A percentile compares a stretch with the other conserved stretches of the same genome.
Conservation (phyloP, 805 yeast species). For the Kuraishia piskuri region DNA sequence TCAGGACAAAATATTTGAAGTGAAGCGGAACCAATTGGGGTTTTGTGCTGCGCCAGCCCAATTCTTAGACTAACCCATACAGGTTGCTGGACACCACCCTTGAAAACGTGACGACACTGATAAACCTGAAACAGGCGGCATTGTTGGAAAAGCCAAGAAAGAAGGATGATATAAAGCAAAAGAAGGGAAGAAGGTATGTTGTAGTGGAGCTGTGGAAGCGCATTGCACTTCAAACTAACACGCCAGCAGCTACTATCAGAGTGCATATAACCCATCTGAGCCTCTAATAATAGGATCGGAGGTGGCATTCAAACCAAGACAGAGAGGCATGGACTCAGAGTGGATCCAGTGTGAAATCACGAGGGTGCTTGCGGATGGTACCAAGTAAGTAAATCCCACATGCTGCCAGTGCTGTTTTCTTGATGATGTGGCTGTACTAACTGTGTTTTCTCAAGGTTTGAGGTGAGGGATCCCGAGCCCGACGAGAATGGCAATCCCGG, state of each 20-base stretch:
- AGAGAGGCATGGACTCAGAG: conserved; percentile 63
- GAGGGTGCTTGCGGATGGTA: conserved; percentile 66
- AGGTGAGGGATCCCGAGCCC: conserved; percentile 96
- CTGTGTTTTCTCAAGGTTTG: conserved; percentile 40
- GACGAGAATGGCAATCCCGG: conserved; percentile 90
- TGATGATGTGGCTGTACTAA: conserved; percentile 6
- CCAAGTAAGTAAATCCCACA: conserved; percentile 20
- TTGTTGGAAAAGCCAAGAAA: conserved; percentile 6
- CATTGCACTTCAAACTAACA: not conserved
- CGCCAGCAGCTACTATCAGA: conserved; percentile 23
- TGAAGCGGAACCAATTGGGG: too few species aligned
- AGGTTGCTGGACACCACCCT: conserved; percentile 31
- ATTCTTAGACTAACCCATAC: too few species aligned
- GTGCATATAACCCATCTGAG: conserved; percentile 52
- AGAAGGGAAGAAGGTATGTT: conserved; percentile 17
- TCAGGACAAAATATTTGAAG: conserved; percentile 16
- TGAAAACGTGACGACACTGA: conserved; percentile 27
- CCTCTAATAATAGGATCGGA: conserved; percentile 62
- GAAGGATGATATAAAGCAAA: conserved; percentile 13
- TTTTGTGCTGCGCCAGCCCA: too few species aligned
- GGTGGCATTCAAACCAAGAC: conserved; percentile 77
- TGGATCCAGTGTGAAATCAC: conserved; percentile 96
- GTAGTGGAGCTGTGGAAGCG: not conserved
- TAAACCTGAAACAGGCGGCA: conserved; percentile 6
- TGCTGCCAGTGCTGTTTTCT: conserved; percentile 7